Conservation (phyloP, 164 flowering plant genomes). For the Sextonia rubra region DNA sequence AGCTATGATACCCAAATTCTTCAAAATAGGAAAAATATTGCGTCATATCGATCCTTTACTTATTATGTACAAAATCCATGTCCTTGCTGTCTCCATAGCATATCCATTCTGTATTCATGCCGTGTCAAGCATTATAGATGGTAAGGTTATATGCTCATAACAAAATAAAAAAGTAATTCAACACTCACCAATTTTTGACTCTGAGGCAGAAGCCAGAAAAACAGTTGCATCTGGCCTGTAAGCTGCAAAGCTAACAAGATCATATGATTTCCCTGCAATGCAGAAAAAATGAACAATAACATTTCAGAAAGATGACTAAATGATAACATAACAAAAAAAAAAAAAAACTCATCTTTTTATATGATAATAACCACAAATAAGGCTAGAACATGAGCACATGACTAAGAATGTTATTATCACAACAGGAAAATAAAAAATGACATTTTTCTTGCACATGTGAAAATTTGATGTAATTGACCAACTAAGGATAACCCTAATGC, state of each 20-base stretch:
- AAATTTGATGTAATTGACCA: too few relatives aligned
- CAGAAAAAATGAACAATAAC: background rate
- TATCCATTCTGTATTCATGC: too few relatives aligned
- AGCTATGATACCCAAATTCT: too few relatives aligned
- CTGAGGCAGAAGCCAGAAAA: conserved; percentile 45
- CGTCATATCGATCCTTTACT: too few relatives aligned
- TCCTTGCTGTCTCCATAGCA: too few relatives aligned
- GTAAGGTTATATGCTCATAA: background rate
- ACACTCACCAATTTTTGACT: conserved; percentile 53
- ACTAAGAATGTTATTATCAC: background rate
- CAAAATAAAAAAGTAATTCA: background rate
- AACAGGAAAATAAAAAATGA: background rate
- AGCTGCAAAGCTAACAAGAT: conserved; percentile 46
- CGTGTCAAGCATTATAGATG: background rate
- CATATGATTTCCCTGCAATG: conserved; percentile 57
- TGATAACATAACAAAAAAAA: background rate
- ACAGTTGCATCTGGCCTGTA: conserved; percentile 57
- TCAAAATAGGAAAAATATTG: too few relatives aligned
- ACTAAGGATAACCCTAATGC: too few relatives aligned
- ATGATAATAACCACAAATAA: background rate
- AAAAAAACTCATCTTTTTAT: background rate
- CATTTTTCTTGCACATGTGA: background rate
- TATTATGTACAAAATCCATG: too few relatives aligned
- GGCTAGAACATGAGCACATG: background rate
- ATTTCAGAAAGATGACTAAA: background rate